These are phyloP conservation scores for Lumnitzera racemosa DNA, from an alignment of 345 rosid genomes.

Conservation along the genomic window DNA sequence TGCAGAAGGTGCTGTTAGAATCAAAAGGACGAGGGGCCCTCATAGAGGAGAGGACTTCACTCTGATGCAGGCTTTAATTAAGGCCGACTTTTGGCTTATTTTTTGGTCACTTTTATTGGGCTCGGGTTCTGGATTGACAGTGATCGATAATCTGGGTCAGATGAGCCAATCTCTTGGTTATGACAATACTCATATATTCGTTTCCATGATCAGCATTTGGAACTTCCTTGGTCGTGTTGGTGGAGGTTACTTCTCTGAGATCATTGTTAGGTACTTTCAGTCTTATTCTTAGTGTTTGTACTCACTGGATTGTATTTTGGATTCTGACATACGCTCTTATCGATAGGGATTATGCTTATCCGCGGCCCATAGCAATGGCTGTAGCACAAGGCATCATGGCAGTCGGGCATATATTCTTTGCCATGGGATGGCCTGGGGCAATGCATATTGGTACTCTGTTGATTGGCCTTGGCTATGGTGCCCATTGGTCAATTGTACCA, in stretches of 20 bases:
- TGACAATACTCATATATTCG: slow-evolving; percentile 74
- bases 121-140: slow-evolving; percentile 94
- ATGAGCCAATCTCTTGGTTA: slow-evolving; percentile 90
- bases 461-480: slow-evolving; percentile 92
- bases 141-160: slow-evolving; percentile 97
- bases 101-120: slow-evolving; percentile 81
- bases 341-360: slow-evolving; percentile 79
- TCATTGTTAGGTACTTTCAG: slow-evolving; percentile 60
- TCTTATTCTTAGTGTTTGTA: not conserved
- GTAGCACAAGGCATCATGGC: slow-evolving; percentile 83
- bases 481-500: slow-evolving; percentile 99
- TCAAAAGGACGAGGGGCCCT: slow-evolving; percentile 75
- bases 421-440: slow-evolving; percentile 89
- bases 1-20: slow-evolving; percentile 85
- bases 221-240: slow-evolving; percentile 95
- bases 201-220: slow-evolving; percentile 98
- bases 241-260: slow-evolving; percentile 95
- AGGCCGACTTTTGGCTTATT: slow-evolving; percentile 93
- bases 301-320: not conserved
- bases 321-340: slow-evolving; percentile 7
- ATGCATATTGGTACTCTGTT: slow-evolving; percentile 83
- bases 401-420: slow-evolving; percentile 80
- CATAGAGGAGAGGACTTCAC: slow-evolving; percentile 96
- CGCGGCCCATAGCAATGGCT: slow-evolving; percentile 82
- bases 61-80: slow-evolving; percentile 74